Base-by-base conservation (phyloP, 2,329 filamentous ascomycete genomes). In the Knufia fluminis region DNA sequence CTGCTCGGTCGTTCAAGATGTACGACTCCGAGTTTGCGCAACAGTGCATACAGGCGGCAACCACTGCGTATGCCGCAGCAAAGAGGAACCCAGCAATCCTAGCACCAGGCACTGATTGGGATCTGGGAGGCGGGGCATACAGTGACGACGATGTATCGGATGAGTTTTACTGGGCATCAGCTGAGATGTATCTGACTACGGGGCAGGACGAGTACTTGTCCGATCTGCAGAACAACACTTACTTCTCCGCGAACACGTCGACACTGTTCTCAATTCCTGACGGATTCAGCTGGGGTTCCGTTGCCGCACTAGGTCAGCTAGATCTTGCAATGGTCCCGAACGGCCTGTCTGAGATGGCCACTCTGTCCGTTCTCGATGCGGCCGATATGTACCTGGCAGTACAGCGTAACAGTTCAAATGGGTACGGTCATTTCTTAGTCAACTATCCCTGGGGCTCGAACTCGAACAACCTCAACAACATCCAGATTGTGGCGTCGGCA, bases 81-180 rank as follows among this genome's bases (percentile, higher is more conserved):
- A 46, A 33, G 17, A 31, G 20, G 23, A 31, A 46, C 24, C 43
- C 43, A 19, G 43, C 23, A 22, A 46, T 46, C 17, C 43, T 46
- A 7, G 43, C 43, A 17, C 43, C 43, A 16, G 24, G 43, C n/a
- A 46, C 43, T 19, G 43, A 46, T n/a, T 46, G 43, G 43, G 43
- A 46, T 46, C 43, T 46, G 1, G 43, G 43, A n/a, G 43, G 43
- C 24, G 43, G 43, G n/a, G 43, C 43, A 20, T 46, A 46, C 43
- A 46, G 24, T 9, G 43, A 46, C 28, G 43, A 35, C 43, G 43
- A 46, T 20, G 43, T 46, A 7, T 31, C 43, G 24, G 43, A 46
- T 22, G 43, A 46, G 19, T 46, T 46, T 7, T 46, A 46, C 26
- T 46, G 43, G 43, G 43, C 43, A 16, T 22, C 43, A 32, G 43